Evolutionary conservation across 495 filamentous ascomycete species (phyloP).

Genomic region (Xeromyces bisporus): DNA sequence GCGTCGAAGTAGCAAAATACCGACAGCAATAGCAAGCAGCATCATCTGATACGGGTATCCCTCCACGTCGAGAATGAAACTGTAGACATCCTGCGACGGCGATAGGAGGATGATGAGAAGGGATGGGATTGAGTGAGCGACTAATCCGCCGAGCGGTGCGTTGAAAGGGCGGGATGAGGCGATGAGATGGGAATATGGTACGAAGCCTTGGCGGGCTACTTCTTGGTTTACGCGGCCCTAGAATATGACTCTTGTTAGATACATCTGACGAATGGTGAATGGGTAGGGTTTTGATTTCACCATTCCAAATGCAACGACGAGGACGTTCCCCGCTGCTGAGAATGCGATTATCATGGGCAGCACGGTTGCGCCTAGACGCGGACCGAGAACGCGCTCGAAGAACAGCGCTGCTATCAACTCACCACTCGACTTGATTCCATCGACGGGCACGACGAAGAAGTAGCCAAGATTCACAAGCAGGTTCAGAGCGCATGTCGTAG

Average conservation of each 20-base stretch:
- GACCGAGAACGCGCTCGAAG: conserved; percentile 49
- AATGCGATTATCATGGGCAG: conserved; percentile 48
- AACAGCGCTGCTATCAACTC: conserved; percentile 55
- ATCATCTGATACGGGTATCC: conserved; percentile 51
- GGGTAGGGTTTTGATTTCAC: conserved; percentile 30
- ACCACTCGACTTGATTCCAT: conserved; percentile 50
- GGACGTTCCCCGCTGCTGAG: conserved; percentile 55
- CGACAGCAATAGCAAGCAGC: conserved; percentile 38
- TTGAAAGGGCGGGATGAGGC: conserved; percentile 52
- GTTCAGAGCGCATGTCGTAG: conserved; percentile 46
- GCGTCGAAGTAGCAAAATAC: conserved; percentile 44
- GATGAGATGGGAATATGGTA: conserved; percentile 44
- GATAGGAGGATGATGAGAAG: conserved; percentile 47
- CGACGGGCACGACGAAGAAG: conserved; percentile 47
- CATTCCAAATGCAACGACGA: conserved; percentile 55
- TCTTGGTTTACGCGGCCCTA: conserved; percentile 57
- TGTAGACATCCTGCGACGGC: conserved; percentile 46
- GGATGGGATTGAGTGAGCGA: conserved; percentile 52
- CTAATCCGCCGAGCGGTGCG: conserved; percentile 46
- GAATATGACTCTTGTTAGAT: background rate
- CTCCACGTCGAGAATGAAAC: conserved; percentile 58
- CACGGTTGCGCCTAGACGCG: conserved; percentile 36
- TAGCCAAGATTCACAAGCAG: conserved; percentile 55
- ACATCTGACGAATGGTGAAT: background rate
- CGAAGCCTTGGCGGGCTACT: conserved; percentile 49